Evolutionary conservation across 2,329 filamentous ascomycete genomes (phyloP).

Genomic region (Cryphonectria carpinicola): DNA sequence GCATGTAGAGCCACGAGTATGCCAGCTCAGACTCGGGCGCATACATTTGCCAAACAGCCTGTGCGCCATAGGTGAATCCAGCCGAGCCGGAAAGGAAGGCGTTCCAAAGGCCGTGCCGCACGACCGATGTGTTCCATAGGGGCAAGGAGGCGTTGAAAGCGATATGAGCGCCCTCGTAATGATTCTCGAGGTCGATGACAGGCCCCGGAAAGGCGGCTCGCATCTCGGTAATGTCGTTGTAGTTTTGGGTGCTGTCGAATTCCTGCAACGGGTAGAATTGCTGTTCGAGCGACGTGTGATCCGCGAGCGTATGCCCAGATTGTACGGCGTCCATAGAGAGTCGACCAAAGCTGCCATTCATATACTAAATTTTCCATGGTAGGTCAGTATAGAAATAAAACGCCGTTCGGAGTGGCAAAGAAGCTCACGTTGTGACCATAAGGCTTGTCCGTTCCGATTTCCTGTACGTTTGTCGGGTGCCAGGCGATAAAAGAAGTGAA

Average conservation of each 20-base stretch:
- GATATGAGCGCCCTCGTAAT: constrained; percentile 11
- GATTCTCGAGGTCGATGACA: constrained; percentile 14
- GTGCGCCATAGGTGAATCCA: constrained; percentile 14
- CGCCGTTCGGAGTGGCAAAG: neutral
- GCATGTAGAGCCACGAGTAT: constrained; percentile 5
- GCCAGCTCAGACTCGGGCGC: constrained; percentile 3
- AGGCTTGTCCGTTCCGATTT: constrained; percentile 7
- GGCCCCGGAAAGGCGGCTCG: constrained; percentile 10
- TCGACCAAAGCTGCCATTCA: constrained; percentile 12
- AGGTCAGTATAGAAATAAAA: neutral
- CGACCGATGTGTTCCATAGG: constrained; percentile 7
- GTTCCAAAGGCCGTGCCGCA: constrained; percentile 17
- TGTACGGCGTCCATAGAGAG: constrained; percentile 13
- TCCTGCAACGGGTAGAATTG: neutral
- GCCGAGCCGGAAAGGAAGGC: constrained; percentile 10
- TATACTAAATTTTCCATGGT: neutral
- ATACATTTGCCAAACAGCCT: constrained; percentile 17
- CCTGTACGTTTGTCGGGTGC: constrained; percentile 8
- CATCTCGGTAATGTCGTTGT: constrained; percentile 13
- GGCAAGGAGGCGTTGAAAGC: constrained; percentile 8
- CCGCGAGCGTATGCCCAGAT: constrained; percentile 1
- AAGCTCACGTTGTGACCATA: constrained; percentile 11
- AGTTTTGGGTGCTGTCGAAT: constrained; percentile 12
- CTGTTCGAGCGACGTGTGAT: neutral
- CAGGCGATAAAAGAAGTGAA: constrained; percentile 6